Conservation (phyloP, 495 filamentous ascomycete species). For the Bacidia gigantensis region DNA sequence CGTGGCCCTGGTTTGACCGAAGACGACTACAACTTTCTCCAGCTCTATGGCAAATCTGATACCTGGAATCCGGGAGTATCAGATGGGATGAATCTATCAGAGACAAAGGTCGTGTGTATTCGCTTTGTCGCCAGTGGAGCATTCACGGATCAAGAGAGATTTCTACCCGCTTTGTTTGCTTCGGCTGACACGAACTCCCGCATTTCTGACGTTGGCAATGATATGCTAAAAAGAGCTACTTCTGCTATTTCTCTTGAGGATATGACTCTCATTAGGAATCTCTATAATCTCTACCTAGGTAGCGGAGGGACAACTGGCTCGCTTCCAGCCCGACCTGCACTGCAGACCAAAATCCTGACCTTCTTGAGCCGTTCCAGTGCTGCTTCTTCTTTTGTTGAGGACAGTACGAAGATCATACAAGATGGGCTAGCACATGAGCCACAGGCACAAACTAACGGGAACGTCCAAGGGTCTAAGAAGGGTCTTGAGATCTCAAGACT, state of each 20-base stretch:
- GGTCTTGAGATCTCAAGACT: slow-evolving; percentile 62
- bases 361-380: slow-evolving; percentile 63
- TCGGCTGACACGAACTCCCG: slow-evolving; percentile 69
- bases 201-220: slow-evolving; percentile 67
- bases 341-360: slow-evolving; percentile 61
- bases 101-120: slow-evolving; percentile 52
- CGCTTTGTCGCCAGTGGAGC: slow-evolving; percentile 70
- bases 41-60: slow-evolving; percentile 46
- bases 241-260: slow-evolving; percentile 59
- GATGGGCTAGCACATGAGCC: slow-evolving; percentile 38
- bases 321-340: slow-evolving; percentile 45
- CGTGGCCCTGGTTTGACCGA: slow-evolving; percentile 56
- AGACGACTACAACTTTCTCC: slow-evolving; percentile 64
- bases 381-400: slow-evolving; percentile 47
- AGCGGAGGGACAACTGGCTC: slow-evolving; percentile 26
- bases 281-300: slow-evolving; percentile 61
- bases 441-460: slow-evolving; percentile 21
- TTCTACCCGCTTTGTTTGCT: slow-evolving; percentile 71
- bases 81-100: slow-evolving; percentile 49
- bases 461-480: slow-evolving; percentile 31
- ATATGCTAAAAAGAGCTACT: slow-evolving; percentile 62
- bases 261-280: slow-evolving; percentile 38
- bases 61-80: slow-evolving; percentile 49
- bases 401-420: slow-evolving; percentile 57
- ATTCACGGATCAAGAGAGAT: slow-evolving; percentile 65